Evolutionary conservation across 1,139 yeast genomes (phyloP), one percentile per base, ranked within the genome.

Genomic region (Nakaseomyces delphensis): DNA sequence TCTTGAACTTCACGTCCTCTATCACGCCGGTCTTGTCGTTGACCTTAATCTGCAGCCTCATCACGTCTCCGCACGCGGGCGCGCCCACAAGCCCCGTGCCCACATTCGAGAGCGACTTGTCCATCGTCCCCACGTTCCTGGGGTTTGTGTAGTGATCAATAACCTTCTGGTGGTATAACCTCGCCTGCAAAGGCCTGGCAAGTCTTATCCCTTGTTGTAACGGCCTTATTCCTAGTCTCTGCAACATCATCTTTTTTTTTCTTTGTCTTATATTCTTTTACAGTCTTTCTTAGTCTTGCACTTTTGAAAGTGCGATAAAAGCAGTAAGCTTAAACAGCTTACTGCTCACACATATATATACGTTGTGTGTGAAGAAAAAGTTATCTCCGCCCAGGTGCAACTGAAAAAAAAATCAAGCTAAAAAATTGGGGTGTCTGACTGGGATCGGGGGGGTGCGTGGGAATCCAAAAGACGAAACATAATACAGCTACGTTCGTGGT

Each of bases 31-130:
- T 79, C 45, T 76, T 80, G 55, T 87, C 97, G 54, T 81, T 81
- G 14, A 91, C 98, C 60, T 89, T 79, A 58, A 91, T 91, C 65
- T 91, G 98, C 53, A 91, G 74, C 67, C 95, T 82, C 96, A 91
- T 91, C 42, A 91, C 98, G 69, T 91, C 98, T 46, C 98, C 98
- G 70, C 98, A 91, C 0, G 98, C 98, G 44, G 98, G 98, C 0
- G 98, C 98, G 43, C 98, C 91, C 15, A 91, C 98, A 37, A 91
- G 74, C 1, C 98, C 98, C 2, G 98, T 91, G 37, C 98, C 98
- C n/a, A 91, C 97, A 53, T 79, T 76, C 19, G 66, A 58, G 48
- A 78, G 76, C 49, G 72, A 73, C 67, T 89, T 87, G 66, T 87
- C 86, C 65, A 91, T 68, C 6, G 96, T 76, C 15, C 98, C 98